Conservation (phyloP, 805 yeast species). For the Saccharomycopsis fodiens region DNA sequence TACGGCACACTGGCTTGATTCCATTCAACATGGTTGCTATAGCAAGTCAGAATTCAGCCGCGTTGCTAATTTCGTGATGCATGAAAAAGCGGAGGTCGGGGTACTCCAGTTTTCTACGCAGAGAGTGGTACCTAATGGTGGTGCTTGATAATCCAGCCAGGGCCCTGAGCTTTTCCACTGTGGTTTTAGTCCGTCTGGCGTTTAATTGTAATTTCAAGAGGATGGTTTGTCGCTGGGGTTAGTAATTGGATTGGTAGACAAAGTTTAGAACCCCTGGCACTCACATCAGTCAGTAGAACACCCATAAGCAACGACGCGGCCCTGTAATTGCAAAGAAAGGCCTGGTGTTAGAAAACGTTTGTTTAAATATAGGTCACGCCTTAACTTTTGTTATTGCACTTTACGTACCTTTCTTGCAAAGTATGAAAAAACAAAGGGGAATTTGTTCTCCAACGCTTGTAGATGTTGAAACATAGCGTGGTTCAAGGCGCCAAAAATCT, state of each 20-base stretch:
- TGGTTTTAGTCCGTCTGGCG: neutral
- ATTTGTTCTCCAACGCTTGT: conserved; percentile 1
- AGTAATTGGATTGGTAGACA: too few relatives aligned
- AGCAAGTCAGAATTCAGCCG: neutral
- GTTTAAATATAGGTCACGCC: too few relatives aligned
- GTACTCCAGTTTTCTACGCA: neutral
- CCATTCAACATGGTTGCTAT: too few relatives aligned
- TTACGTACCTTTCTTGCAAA: neutral
- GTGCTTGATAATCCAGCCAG: neutral
- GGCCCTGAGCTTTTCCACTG: neutral
- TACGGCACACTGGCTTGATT: too few relatives aligned
- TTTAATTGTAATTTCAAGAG: conserved; percentile 2
- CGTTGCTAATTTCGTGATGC: neutral
- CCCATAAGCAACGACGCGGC: neutral
- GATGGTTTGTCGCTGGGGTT: neutral
- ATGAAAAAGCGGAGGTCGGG: neutral
- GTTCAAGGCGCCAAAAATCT: conserved; percentile 1
- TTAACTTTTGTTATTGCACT: too few relatives aligned
- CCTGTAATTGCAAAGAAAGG: neutral
- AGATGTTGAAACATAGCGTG: neutral
- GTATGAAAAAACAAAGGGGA: conserved; percentile 11
- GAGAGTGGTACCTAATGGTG: neutral
- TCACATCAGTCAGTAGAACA: too few relatives aligned
- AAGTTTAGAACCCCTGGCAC: too few relatives aligned
- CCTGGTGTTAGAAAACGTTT: neutral